Evolutionary conservation across 345 rosid genomes (phyloP), one percentile per base, ranked within the genome.

Genomic region (Salix arbutifolia): DNA sequence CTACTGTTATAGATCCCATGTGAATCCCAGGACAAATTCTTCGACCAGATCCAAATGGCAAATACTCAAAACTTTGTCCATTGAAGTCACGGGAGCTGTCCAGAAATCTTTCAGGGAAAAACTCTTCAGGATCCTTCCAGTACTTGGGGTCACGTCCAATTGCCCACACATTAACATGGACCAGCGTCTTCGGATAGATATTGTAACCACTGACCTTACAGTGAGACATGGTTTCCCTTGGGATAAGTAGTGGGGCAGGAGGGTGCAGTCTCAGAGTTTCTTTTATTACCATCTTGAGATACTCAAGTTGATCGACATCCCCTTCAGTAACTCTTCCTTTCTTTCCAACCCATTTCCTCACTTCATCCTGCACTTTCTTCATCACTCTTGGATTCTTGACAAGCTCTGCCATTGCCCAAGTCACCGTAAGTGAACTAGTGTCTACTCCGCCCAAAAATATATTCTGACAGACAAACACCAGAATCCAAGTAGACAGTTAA

Each of bases 351-450:
- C 6, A 30, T 21, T 38, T 77, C 67, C 75, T 69, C n/a, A 69
- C 71, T 73, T 90, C 91, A 1, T 82, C 84, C 74, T 88, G 93
- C 18, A 81, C 91, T 86, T 85, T 92, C 74, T 88, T 82, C 93
- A 91, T 86, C 62, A 84, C 69, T 72, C 79, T 80, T 56, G 90
- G 88, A 13, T 75, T 82, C 76, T 76, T 83, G 0, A 48, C 31
- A 0, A 92, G 78, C 83, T 90, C 94, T 26, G 97, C 70, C 89
- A 92, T 85, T 17, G 93, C 89, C 97, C 97, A 90, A 21, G 61
- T 68, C 68, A 89, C 67, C 1, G 83, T 78, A 25, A 81, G 72
- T 3, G 92, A 84, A 40, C 82, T 70, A 10, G 91, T 89, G 80
- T 89, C 88, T 7, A 85, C 67, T 61, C 92, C 93, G 13, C 75